These are phyloP conservation scores for Globisporangium polare DNA, from an alignment of 352 stramenopile genomes.

Conservation along the genomic window DNA sequence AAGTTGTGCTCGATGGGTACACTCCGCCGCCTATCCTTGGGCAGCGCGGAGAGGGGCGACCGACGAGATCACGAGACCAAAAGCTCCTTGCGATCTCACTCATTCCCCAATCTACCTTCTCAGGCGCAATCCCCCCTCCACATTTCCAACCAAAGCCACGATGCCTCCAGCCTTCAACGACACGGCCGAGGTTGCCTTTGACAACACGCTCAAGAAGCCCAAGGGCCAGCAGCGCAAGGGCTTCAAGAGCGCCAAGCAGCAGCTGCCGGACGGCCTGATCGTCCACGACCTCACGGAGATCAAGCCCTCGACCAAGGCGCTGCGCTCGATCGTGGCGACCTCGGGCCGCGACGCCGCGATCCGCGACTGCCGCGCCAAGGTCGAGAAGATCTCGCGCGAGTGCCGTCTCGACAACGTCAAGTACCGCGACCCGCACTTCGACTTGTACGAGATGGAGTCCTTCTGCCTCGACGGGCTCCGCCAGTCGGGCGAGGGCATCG, in stretches of 20 bases:
- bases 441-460: constrained; percentile 11
- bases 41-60: no score
- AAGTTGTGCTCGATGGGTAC: neutral
- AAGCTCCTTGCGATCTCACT: neutral
- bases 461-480: constrained; percentile 25
- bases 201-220: neutral
- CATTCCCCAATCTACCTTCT: neutral
- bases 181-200: neutral
- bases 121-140: neutral
- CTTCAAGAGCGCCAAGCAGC: neutral
- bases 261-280: constrained; percentile 3
- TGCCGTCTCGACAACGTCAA: constrained; percentile 34
- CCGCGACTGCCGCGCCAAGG: constrained; percentile 20
- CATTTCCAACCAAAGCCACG: neutral
- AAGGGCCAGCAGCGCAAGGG: neutral
- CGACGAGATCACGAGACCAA: neutral
- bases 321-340: constrained; percentile 7
- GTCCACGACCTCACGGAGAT: constrained; percentile 8
- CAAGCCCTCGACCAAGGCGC: neutral
- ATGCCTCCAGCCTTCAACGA: neutral
- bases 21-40: neutral
- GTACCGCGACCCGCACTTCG: constrained; percentile 39
- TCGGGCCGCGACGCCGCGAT: constrained; percentile 1
- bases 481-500: constrained; percentile 10
- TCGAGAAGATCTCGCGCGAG: constrained; percentile 32